phyloP scores from a whole-genome alignment of 108 stramenopile species.

The Cyclotella cryptica region DNA sequence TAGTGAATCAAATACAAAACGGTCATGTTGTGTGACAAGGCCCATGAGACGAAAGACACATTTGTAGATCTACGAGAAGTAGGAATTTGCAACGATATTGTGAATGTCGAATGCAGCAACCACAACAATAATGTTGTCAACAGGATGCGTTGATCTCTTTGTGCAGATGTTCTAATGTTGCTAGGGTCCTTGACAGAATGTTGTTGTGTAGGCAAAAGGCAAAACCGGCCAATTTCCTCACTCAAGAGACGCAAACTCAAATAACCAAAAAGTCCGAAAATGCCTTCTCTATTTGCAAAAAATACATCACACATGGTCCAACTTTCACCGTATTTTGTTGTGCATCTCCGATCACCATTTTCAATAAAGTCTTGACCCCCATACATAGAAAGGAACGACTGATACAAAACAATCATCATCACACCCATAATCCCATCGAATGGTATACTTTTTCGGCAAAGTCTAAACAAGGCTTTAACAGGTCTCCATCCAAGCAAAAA shows the following conservation, averaged over 20 bases:
- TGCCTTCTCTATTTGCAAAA: conserved; percentile 90
- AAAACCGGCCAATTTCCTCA: conserved; percentile 65
- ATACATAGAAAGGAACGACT: conserved; percentile 54
- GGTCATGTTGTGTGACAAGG: conserved; percentile 67
- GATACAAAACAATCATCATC: conserved; percentile 62
- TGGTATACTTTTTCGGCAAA: conserved; percentile 18
- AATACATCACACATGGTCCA: conserved; percentile 58
- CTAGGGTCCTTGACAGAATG: background rate
- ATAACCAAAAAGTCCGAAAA: conserved; percentile 85
- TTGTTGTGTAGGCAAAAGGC: conserved; percentile 42
- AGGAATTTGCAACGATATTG: conserved; percentile 36
- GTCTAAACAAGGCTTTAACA: background rate
- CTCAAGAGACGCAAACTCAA: conserved; percentile 64
- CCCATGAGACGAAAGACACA: conserved; percentile 74
- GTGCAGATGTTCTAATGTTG: conserved; percentile 1
- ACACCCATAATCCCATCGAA: conserved; percentile 43
- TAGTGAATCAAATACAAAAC: conserved; percentile 51
- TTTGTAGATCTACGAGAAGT: conserved; percentile 88
- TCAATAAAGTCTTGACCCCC: conserved; percentile 80
- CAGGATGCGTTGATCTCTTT: conserved; percentile 30
- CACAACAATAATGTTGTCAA: conserved; percentile 41
- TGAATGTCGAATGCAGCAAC: conserved; percentile 41
- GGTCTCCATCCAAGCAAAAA: conserved; percentile 38
- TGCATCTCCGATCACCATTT: conserved; percentile 59
- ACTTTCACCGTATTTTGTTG: background rate